A percentile compares a stretch with the other conserved stretches of the same genome.
These are phyloP conservation scores for Chaetomium tenue DNA, from an alignment of 495 filamentous ascomycete species.

Conservation along the genomic window DNA sequence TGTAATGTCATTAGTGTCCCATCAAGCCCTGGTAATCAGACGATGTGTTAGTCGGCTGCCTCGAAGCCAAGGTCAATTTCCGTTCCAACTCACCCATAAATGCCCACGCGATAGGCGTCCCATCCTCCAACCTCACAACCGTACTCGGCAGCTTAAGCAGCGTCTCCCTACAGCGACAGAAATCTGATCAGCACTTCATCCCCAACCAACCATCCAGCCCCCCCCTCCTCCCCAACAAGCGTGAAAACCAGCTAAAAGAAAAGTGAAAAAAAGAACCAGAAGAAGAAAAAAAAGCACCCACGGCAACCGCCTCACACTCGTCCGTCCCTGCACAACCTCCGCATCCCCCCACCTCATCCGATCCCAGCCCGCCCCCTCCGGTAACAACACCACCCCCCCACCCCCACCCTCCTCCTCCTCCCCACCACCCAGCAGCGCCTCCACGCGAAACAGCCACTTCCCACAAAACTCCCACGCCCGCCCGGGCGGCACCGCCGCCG, in stretches of 20 bases:
- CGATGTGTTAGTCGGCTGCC: not conserved
- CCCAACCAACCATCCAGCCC: not conserved
- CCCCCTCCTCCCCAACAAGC: not conserved
- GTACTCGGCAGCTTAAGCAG: constrained; percentile 39
- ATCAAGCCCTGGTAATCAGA: constrained; percentile 29
- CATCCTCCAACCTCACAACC: constrained; percentile 37
- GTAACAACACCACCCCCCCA: not conserved
- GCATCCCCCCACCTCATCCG: constrained; percentile 35
- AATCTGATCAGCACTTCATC: not conserved
- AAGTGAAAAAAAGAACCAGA: too few species aligned
- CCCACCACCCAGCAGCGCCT: constrained; percentile 35
- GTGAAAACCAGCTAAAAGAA: not conserved
- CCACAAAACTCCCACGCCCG: constrained; percentile 37
- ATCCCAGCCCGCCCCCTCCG: constrained; percentile 37
- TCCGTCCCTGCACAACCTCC: constrained; percentile 35
- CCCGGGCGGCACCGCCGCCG: not conserved
- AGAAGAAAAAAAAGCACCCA: constrained; percentile 26
- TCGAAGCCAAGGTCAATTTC: not conserved
- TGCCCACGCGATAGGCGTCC: constrained; percentile 45
- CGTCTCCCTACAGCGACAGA: constrained; percentile 30
- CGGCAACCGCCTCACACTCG: constrained; percentile 37
- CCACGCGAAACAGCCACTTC: constrained; percentile 46
- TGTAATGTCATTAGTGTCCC: constrained; percentile 38
- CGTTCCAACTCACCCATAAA: constrained; percentile 36
- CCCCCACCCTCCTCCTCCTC: too few species aligned